These are phyloP conservation scores for Coemansia sp. DNA, from an alignment of 192 early-diverging fungal genomes.

Conservation along the genomic window DNA sequence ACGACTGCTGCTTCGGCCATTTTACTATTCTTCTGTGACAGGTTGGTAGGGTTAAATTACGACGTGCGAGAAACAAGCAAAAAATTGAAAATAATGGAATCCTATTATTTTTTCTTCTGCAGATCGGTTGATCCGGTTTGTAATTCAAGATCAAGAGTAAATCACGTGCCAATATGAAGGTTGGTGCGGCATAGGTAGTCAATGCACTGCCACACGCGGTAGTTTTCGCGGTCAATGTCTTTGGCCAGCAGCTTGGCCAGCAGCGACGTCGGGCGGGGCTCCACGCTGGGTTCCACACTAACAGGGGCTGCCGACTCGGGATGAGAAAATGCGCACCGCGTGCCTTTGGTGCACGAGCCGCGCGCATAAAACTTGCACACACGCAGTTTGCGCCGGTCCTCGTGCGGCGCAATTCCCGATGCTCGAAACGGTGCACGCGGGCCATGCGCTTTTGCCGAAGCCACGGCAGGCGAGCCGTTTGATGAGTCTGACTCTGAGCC, in stretches of 20 bases:
- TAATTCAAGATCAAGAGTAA: no score
- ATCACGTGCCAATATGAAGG: slow-evolving; percentile 2
- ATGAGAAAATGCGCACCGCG: slow-evolving; percentile 32
- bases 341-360: slow-evolving; percentile 25
- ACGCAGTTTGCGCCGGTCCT: slow-evolving; percentile 35
- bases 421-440: slow-evolving; percentile 20
- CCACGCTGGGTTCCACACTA: not conserved
- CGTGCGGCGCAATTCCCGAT: slow-evolving; percentile 26
- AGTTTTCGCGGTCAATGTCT: slow-evolving; percentile 53
- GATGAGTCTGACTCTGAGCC: no score
- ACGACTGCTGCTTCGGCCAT: slow-evolving; percentile 30
- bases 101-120: not conserved
- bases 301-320: slow-evolving; percentile 10
- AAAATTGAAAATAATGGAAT: not conserved
- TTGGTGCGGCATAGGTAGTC: slow-evolving; percentile 31
- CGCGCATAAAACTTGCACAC: slow-evolving; percentile 38
- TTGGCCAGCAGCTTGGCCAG: slow-evolving; percentile 47
- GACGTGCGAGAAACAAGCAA: no score
- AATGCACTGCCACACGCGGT: slow-evolving; percentile 43
- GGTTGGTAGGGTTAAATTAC: not conserved
- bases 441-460: slow-evolving; percentile 15
- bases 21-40: slow-evolving; percentile 1
- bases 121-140: no score
- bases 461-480: slow-evolving; percentile 13
- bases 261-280: slow-evolving; percentile 7